A percentile compares a stretch with the other conserved stretches of the same genome.
phyloP scores from a whole-genome alignment of 208 protist species.

The Acanthamoeba royreba region DNA sequence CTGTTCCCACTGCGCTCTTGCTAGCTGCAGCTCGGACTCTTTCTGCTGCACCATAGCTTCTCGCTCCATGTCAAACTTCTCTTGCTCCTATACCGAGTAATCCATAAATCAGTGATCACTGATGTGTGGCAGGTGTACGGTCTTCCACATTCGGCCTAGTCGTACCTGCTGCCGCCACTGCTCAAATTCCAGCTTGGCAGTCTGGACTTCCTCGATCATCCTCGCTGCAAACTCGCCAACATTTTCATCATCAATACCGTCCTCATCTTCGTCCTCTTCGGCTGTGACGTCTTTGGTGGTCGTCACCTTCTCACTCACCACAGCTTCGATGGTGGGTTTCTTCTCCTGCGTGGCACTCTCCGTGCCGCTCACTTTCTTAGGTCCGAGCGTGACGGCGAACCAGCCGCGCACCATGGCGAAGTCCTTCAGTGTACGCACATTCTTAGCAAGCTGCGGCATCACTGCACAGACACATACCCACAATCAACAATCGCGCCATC shows the following conservation, averaged over 20 bases:
- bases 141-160: neutral
- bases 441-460: slow-evolving; percentile 25
- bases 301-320: neutral
- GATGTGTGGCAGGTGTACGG: neutral
- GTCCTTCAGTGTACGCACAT: slow-evolving; percentile 23
- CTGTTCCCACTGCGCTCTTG: neutral
- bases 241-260: neutral
- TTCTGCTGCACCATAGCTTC: neutral
- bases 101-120: neutral
- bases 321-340: neutral
- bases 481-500: neutral
- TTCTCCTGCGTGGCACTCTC: neutral
- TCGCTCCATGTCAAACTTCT: slow-evolving; percentile 9
- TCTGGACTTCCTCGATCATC: slow-evolving; percentile 8
- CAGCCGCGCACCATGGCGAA: slow-evolving; percentile 46
- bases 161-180: neutral
- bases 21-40: neutral
- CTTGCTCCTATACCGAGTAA: neutral
- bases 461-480: neutral
- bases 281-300: neutral
- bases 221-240: neutral
- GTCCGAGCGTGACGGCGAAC: slow-evolving; percentile 32
- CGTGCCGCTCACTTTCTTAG: neutral
- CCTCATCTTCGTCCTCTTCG: neutral
- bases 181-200: slow-evolving; percentile 5